Evolutionary conservation across 139 green algal species (phyloP), one percentile per base, ranked within the genome.

Genomic region (Micromonas commoda): DNA sequence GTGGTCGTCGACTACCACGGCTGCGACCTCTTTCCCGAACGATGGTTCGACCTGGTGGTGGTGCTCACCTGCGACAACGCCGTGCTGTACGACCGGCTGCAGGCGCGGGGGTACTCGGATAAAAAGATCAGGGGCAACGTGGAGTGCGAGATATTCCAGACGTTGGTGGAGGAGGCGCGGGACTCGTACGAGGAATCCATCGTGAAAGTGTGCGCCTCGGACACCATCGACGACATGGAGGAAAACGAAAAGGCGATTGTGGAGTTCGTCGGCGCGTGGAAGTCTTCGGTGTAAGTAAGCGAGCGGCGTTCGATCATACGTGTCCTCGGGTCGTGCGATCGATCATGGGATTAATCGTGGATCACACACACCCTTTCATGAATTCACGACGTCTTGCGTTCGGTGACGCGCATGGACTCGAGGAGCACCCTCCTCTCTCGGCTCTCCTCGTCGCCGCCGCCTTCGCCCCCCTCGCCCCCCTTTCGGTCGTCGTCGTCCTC

Each of bases 21-120:
- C 57, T 98, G 92, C 82, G 95, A 99, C 77, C 96, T 99, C 53
- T 99, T 98, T 77, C 96, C 96, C 13, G 95, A 98, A 63, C 82
- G 95, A 51, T 99, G 93, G 93, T 98, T 98, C 82, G 92, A 98
- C 77, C 81, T 97, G 37, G 93, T 99, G 0, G 80, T 97, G 1
- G 92, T 98, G 26, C 85, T 99, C 64, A 91, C 95, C 79, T 92
- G 89, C 26, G 90, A 98, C 83, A 99, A 97, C 79, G 86, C 85
- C 0, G 61, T 93, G 3, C 85, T 98, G 37, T 97, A 92, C 74
- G 91, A 97, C 51, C 83, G 95, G 2, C 78, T 98, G 0, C 38
- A 57, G 77, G 64, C 81, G 51, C 92, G 93, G 51, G 90, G 86
- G 0, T 98, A 98, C 83, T 63, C 77, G 0, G 64, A 89, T 35